phyloP scores from a whole-genome alignment of 2,329 filamentous ascomycete species.

The Xylaria sp. region DNA sequence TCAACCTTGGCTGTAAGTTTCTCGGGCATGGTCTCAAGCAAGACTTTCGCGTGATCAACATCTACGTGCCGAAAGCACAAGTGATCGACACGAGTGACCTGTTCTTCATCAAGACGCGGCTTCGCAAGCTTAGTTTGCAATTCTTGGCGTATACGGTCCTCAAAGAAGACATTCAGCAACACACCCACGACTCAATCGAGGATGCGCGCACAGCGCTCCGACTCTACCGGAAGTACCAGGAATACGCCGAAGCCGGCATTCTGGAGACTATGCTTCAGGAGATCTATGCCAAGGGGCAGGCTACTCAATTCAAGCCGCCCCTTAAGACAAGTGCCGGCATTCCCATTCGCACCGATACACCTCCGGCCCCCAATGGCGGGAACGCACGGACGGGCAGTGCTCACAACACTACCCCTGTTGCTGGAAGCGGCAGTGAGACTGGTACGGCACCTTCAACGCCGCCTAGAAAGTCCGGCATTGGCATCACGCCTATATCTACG shows the following conservation, averaged over 20 bases:
- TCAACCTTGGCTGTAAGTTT: constrained; percentile 94
- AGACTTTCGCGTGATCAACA: constrained; percentile 98
- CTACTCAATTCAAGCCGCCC: constrained; percentile 68
- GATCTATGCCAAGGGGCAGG: constrained; percentile 77
- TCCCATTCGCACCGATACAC: constrained; percentile 45
- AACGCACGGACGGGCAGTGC: background rate
- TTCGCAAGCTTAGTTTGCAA: constrained; percentile 88
- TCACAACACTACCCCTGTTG: background rate
- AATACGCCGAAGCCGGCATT: constrained; percentile 87
- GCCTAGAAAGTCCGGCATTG: constrained; percentile 35
- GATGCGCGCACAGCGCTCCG: constrained; percentile 91
- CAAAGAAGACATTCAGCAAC: constrained; percentile 92
- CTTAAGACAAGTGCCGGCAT: constrained; percentile 42
- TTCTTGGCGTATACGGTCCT: constrained; percentile 93
- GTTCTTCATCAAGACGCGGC: constrained; percentile 83
- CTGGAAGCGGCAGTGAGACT: constrained; percentile 18
- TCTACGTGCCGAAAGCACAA: constrained; percentile 89
- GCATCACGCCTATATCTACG: constrained; percentile 39
- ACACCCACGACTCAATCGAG: constrained; percentile 94
- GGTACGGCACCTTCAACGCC: constrained; percentile 39
- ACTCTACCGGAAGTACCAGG: constrained; percentile 88
- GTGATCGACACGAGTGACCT: constrained; percentile 94
- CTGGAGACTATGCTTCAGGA: constrained; percentile 86
- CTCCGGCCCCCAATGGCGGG: constrained; percentile 39
- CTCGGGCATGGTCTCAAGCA: constrained; percentile 93